Evolutionary conservation across 2,329 filamentous ascomycete genomes (phyloP), one percentile per base, ranked within the genome.

Genomic region (Rasamsonia emersonii): DNA sequence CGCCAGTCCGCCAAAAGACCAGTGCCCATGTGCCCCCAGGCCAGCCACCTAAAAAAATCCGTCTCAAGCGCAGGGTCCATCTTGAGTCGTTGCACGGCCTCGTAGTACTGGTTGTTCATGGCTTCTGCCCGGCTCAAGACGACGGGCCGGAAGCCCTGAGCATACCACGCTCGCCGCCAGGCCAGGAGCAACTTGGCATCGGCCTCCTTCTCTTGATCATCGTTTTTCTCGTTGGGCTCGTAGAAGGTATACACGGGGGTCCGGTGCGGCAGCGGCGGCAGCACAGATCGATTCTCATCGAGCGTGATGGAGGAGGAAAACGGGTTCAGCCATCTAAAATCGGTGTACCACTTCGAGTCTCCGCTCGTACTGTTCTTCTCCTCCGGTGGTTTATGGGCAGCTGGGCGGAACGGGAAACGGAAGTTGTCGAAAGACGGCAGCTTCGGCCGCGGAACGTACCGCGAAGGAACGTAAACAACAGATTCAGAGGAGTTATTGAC

Each of bases 151-250:
- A 96, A 95, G 8, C 89, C 91, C 49, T 93, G 78, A 0, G 88
- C 86, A 84, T 86, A 96, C 86, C 89, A 96, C 3, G 89, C 88
- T 27, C 86, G 75, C 38, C 88, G 75, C 91, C 91, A 96, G 32
- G 83, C 81, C 36, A 93, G 65, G 29, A 96, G 69, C 37, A 96
- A 63, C 37, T 79, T 73, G 50, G 80, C 80, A 54, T 95, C 84
- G 3, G 84, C 82, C 38, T 82, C 73, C 45, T 74, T 74, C 30
- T 74, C 70, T 11, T 72, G 71, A 29, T 72, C 68, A 18, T 81
- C 72, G 56, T 79, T 79, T 47, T 70, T 68, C 11, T 68, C 56
- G 4, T 73, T 75, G 8, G 74, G 65, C 49, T 94, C 86, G 55
- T 93, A 94, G 59, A 89, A 96, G 42, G 86, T 94, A 61, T 94